Conservation (phyloP, 2,329 filamentous ascomycete genomes). For the Curvularia sp. region DNA sequence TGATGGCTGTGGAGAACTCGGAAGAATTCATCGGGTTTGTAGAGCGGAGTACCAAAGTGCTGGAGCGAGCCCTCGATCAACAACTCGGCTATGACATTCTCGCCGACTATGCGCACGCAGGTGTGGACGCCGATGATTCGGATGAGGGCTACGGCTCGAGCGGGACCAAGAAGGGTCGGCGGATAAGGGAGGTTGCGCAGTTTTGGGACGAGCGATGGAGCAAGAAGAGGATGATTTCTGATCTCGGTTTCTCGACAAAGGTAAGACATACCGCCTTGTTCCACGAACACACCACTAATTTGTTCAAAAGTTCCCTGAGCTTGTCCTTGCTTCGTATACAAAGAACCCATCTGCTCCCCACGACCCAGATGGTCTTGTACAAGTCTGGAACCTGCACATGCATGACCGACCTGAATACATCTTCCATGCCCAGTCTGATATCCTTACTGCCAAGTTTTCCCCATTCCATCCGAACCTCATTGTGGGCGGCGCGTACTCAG, state of each 20-base stretch:
- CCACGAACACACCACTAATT: slow-evolving; percentile 26
- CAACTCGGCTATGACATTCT: slow-evolving; percentile 96
- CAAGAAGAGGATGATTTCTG: slow-evolving; percentile 96
- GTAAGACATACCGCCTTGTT: slow-evolving; percentile 48
- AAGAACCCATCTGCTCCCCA: slow-evolving; percentile 96
- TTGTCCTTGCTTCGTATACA: slow-evolving; percentile 92
- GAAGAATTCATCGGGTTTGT: slow-evolving; percentile 95
- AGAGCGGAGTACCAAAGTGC: slow-evolving; percentile 94
- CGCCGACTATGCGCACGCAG: slow-evolving; percentile 88
- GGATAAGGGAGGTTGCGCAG: slow-evolving; percentile 86
- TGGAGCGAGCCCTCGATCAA: slow-evolving; percentile 92
- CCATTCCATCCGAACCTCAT: slow-evolving; percentile 97
- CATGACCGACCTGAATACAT: slow-evolving; percentile 95
- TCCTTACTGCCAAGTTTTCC: slow-evolving; percentile 96
- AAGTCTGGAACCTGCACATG: slow-evolving; percentile 96
- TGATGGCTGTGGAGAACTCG: slow-evolving; percentile 88
- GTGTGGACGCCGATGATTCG: slow-evolving; percentile 79
- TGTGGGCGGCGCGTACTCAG: slow-evolving; percentile 93
- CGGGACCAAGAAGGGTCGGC: slow-evolving; percentile 73
- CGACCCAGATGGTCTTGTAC: slow-evolving; percentile 89
- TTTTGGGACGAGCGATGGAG: slow-evolving; percentile 97
- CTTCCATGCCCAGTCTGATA: slow-evolving; percentile 94
- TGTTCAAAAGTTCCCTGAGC: slow-evolving; percentile 73
- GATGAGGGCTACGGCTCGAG: slow-evolving; percentile 75
- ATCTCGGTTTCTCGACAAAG: slow-evolving; percentile 93